Evolutionary conservation across 495 filamentous ascomycete species (phyloP).

Genomic region (Annulohypoxylon bovei): DNA sequence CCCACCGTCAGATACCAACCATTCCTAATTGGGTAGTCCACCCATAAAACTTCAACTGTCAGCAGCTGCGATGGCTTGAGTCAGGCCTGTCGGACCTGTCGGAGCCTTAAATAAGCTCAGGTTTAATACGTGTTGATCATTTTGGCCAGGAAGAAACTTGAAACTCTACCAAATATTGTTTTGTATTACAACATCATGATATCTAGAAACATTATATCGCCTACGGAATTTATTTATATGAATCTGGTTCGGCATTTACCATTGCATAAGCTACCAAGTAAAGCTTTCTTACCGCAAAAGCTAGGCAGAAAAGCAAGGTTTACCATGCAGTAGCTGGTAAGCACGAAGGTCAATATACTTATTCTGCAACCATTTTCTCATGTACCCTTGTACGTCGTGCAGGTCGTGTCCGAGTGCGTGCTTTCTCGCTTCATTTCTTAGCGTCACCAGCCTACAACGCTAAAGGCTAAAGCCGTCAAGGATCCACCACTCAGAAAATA

Average conservation of each 20-base stretch:
- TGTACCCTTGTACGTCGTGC: conserved; percentile 16
- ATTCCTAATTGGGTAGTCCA: conserved; percentile 31
- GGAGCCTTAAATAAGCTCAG: conserved; percentile 37
- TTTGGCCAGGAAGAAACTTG: conserved; percentile 17
- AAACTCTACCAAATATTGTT: conserved; percentile 7
- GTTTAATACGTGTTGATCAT: conserved; percentile 35
- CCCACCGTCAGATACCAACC: conserved; percentile 25
- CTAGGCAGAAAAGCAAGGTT: conserved; percentile 20
- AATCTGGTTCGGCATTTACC: background rate
- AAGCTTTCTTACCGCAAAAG: background rate
- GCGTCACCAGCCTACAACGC: conserved; percentile 14
- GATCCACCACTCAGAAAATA: conserved; percentile 36
- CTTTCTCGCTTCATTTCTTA: conserved; percentile 39
- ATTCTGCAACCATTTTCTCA: conserved; percentile 16
- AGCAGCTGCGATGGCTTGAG: conserved; percentile 26
- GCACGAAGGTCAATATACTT: conserved; percentile 10
- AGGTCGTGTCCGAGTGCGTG: conserved; percentile 19
- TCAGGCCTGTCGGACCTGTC: conserved; percentile 22
- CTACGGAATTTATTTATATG: background rate
- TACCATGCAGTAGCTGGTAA: conserved; percentile 8
- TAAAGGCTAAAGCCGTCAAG: conserved; percentile 39
- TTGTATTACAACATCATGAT: conserved; percentile 39
- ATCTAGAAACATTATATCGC: conserved; percentile 2
- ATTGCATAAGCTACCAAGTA: conserved; percentile 9
- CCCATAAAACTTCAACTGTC: conserved; percentile 13